Evolutionary conservation across 768 basidiomycete species (phyloP), one percentile per base, ranked within the genome.

Genomic region (Gloeostereum incarnatum): DNA sequence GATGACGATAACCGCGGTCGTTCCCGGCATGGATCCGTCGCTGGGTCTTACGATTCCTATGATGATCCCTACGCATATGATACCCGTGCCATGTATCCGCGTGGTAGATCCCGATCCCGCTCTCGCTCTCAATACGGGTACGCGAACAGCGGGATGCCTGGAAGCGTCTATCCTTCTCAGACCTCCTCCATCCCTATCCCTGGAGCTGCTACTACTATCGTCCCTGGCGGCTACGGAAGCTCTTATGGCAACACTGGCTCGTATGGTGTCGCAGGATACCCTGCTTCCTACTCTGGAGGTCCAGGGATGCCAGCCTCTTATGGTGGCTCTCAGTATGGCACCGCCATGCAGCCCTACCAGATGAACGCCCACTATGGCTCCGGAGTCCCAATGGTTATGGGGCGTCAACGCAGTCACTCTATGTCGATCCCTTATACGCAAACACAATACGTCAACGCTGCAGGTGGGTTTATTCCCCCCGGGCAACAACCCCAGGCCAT

Each of bases 31-130:
- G 43, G 45, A 27, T 49, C 49, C 10, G 42, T 49, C 14, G 42
- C 49, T 29, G 40, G 51, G 17, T 41, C 46, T 22, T 54, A 51
- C 37, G 52, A 50, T 25, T 26, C 43, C 53, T 54, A 55, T 31
- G 63, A 58, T 18, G 65, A 68, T 45, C 58, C 58, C 2, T 68
- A 68, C 48, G 54, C 58, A 20, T 59, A 54, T 35, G 67, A 69
- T 51, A 53, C 20, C 46, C 57, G 25, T n/a, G 40, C 33, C 2
- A 31, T 45, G 11, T 36, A 41, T 36, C 45, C 49, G 16, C 44
- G 49, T 7, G 65, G 64, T 3, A 63, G 44, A n/a, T 36, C 25
- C 18, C 34, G 63, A 5, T 65, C 66, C 1, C 58, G 50, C 18
- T 66, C 67, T 6, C 55, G 60, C 17, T 57, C 62, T 22, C 52